Conservation (phyloP, 2,329 filamentous ascomycete species). For the Coniochaeta ligniaria region DNA sequence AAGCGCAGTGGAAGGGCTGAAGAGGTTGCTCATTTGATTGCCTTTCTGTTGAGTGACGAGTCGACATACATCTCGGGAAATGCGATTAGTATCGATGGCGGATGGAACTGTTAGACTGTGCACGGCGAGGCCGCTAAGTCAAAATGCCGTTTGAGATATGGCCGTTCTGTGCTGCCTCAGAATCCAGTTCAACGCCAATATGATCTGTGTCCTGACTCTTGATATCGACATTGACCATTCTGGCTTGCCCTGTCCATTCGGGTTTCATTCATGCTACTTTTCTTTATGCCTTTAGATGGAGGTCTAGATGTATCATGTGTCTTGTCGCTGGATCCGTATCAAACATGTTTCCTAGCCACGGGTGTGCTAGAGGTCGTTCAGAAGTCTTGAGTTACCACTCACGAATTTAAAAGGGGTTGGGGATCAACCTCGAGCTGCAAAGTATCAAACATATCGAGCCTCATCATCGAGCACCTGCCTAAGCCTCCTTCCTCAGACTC, state of each 20-base stretch:
- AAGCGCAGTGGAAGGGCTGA: conserved; percentile 7
- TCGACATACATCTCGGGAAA: conserved; percentile 11
- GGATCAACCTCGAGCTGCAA: too few relatives aligned
- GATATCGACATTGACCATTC: too few relatives aligned
- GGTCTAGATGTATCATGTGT: too few relatives aligned
- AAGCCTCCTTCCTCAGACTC: not conserved
- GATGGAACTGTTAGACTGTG: conserved; percentile 7
- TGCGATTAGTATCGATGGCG: conserved; percentile 9
- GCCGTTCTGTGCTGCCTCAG: not conserved
- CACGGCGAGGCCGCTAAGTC: not conserved
- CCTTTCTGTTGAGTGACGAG: conserved; percentile 11
- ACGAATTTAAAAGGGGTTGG: not conserved
- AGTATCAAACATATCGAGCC: not conserved
- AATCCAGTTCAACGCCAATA: not conserved
- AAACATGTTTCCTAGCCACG: not conserved
- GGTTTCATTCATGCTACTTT: too few relatives aligned
- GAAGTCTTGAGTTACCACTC: not conserved
- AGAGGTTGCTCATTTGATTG: conserved; percentile 8
- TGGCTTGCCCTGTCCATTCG: too few relatives aligned
- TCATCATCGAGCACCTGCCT: not conserved
- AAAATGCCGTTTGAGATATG: not conserved
- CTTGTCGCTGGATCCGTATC: not conserved
- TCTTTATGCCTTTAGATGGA: too few relatives aligned
- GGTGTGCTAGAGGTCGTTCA: not conserved
- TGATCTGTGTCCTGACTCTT: too few relatives aligned